phyloP scores from a whole-genome alignment of 176 grass and related monocot species.

The Bolboschoenus planiculmis region DNA sequence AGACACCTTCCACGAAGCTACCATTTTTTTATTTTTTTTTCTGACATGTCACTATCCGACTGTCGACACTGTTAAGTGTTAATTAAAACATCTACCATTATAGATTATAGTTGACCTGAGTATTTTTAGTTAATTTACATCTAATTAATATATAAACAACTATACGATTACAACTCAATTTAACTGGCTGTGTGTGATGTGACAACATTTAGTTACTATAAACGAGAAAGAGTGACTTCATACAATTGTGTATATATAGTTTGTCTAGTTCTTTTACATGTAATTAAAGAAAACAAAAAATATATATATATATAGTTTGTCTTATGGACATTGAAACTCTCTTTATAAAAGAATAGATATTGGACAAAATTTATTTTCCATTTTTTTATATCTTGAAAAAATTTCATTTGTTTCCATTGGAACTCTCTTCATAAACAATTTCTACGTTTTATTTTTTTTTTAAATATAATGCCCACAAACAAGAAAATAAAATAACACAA shows the following conservation, averaged over 20 bases:
- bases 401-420: too few species aligned
- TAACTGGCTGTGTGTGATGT: not conserved
- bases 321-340: too few species aligned
- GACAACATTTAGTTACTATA: not conserved
- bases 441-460: too few species aligned
- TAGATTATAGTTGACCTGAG: not conserved
- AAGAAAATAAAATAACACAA: not conserved
- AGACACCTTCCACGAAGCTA: constrained; percentile 1
- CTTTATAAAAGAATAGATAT: too few species aligned
- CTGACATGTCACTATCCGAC: not conserved
- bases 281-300: too few species aligned
- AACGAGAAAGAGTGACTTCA: not conserved
- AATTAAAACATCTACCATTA: not conserved
- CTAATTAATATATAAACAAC: not conserved
- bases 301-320: too few species aligned
- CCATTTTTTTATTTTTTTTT: not conserved
- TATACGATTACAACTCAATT: not conserved
- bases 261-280: too few species aligned
- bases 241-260: too few species aligned
- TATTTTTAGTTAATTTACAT: not conserved
- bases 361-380: too few species aligned
- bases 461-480: not conserved
- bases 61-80: not conserved
- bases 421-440: too few species aligned
- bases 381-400: too few species aligned